Evolutionary conservation across 2,329 filamentous ascomycete genomes (phyloP).

Genomic region (Neurospora sp.): DNA sequence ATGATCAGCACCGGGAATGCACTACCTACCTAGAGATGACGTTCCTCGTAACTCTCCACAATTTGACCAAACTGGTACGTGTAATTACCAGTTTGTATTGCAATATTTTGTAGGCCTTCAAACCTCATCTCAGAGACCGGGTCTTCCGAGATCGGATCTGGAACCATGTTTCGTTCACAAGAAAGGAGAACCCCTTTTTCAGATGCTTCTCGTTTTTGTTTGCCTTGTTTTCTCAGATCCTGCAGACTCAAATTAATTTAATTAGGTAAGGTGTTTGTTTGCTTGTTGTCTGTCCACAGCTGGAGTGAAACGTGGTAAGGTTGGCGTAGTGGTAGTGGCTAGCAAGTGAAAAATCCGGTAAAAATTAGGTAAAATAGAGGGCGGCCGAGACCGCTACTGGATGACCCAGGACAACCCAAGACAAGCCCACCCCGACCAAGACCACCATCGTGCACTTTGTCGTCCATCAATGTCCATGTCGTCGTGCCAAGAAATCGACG

Average conservation of each 20-base stretch:
- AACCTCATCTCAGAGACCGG: not conserved
- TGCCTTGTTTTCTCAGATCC: not conserved
- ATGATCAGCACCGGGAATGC: not conserved
- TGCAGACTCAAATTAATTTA: not conserved
- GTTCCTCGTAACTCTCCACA: not conserved
- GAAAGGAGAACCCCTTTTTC: not conserved
- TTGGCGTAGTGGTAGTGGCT: not conserved
- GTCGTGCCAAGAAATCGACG: not conserved
- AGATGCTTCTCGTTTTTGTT: not conserved
- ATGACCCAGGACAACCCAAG: not conserved
- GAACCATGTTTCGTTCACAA: not conserved
- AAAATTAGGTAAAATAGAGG: not conserved
- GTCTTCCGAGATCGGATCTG: not conserved
- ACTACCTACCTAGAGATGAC: not conserved
- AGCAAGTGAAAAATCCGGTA: not conserved
- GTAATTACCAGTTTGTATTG: not conserved
- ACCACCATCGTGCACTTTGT: not conserved
- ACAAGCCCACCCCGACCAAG: not conserved
- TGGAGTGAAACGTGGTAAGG: not conserved
- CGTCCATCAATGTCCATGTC: not conserved
- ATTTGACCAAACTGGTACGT: not conserved
- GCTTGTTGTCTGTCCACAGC: not conserved
- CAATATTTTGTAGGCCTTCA: not conserved
- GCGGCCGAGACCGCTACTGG: not conserved
- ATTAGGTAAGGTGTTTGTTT: not conserved